These are phyloP conservation scores for Davidsoniella eucalypti DNA, from an alignment of 2,329 filamentous ascomycete species.

Conservation along the genomic window DNA sequence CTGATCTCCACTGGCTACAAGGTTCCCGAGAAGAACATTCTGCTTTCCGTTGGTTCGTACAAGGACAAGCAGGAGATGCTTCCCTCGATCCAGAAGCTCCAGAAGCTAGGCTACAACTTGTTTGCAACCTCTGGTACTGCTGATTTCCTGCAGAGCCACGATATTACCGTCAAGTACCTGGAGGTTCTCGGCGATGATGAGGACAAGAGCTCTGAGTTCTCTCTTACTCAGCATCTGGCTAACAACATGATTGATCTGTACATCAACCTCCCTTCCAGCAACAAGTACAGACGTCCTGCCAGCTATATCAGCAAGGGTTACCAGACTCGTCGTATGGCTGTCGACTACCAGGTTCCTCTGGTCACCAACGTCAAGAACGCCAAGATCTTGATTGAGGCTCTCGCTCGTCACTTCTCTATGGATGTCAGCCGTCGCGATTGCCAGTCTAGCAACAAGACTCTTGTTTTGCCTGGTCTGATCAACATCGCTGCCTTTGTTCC, in stretches of 20 bases:
- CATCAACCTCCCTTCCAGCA: constrained; percentile 98
- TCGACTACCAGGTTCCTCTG: constrained; percentile 89
- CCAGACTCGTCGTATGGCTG: constrained; percentile 90
- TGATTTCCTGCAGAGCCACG: constrained; percentile 88
- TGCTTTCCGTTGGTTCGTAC: constrained; percentile 89
- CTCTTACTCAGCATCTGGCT: constrained; percentile 84
- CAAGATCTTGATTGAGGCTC: constrained; percentile 89
- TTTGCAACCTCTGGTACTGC: constrained; percentile 94
- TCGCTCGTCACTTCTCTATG: constrained; percentile 75
- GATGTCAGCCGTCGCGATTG: constrained; percentile 73
- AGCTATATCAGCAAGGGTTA: constrained; percentile 99
- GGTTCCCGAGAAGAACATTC: constrained; percentile 85
- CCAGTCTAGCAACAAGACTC: constrained; percentile 71
- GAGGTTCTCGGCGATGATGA: constrained; percentile 70
- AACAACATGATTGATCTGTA: constrained; percentile 98
- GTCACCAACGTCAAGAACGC: constrained; percentile 99
- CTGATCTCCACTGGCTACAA: constrained; percentile 92
- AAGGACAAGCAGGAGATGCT: constrained; percentile 98
- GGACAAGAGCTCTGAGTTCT: constrained; percentile 88
- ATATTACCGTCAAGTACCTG: constrained; percentile 80
- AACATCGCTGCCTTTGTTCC: constrained; percentile 71
- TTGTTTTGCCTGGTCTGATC: constrained; percentile 57
- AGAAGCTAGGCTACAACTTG: constrained; percentile 83
- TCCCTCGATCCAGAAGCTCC: constrained; percentile 75
- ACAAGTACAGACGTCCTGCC: constrained; percentile 87